A percentile compares a stretch with the other conserved stretches of the same genome.
phyloP scores from a whole-genome alignment of 208 protist species.

The Leishmania gerbilli region DNA sequence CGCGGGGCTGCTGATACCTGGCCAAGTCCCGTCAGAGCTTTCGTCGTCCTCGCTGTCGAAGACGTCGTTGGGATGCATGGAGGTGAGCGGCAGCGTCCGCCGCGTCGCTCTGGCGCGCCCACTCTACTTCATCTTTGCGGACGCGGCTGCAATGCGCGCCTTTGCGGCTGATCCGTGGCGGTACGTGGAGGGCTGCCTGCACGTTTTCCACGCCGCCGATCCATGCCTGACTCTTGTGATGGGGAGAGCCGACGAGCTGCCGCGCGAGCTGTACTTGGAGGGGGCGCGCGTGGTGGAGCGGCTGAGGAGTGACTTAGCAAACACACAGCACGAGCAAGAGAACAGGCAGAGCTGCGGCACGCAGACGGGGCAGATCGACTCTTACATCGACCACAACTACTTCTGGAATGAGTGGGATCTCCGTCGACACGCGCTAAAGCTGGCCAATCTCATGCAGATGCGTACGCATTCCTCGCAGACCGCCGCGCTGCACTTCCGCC shows the following conservation, averaged over 20 bases:
- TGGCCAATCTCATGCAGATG: conserved; percentile 90
- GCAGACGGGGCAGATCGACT: conserved; percentile 91
- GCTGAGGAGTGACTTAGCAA: conserved; percentile 9
- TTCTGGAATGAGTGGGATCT: conserved; percentile 95
- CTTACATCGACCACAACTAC: conserved; percentile 89
- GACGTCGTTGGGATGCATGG: conserved; percentile 47
- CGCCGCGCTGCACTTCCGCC: conserved; percentile 75
- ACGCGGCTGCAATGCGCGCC: conserved; percentile 40
- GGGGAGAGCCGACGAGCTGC: conserved; percentile 51
- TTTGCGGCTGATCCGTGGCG: conserved; percentile 53
- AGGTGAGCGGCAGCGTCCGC: conserved; percentile 44
- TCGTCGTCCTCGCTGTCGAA: neutral
- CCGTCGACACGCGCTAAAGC: conserved; percentile 87
- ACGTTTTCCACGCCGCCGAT: conserved; percentile 39
- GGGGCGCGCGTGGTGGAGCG: conserved; percentile 52
- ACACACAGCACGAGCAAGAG: neutral
- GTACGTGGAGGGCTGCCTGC: conserved; percentile 47
- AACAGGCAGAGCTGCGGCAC: conserved; percentile 42
- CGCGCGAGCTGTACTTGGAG: conserved; percentile 80
- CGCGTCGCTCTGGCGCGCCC: conserved; percentile 33
- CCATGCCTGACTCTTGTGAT: conserved; percentile 61
- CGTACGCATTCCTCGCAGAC: conserved; percentile 88
- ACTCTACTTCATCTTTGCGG: conserved; percentile 48
- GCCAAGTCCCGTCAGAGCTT: conserved; percentile 10
- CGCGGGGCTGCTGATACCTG: conserved; percentile 44